Evolutionary conservation across 306 rosid genomes (phyloP).

Genomic region (Fragaria nilgerrensis): DNA sequence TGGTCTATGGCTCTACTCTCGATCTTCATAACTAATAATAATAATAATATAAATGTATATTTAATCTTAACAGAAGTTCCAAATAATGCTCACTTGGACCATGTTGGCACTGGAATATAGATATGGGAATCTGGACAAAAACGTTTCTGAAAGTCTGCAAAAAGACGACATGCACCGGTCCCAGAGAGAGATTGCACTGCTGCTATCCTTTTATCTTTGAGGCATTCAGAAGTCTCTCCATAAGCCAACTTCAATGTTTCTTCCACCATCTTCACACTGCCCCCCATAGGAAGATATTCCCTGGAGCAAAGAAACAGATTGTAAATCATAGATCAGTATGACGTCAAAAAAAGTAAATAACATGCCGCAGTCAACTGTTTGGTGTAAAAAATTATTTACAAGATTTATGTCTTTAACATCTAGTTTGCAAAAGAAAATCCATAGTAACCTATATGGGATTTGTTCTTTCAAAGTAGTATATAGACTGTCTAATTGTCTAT

Average conservation of each 20-base stretch:
- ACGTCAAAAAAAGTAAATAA: background rate
- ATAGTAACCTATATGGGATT: background rate
- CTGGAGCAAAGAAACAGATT: constrained; percentile 32
- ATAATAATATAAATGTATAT: background rate
- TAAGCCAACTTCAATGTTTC: constrained; percentile 90
- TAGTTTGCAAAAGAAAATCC: background rate
- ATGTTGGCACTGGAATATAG: constrained; percentile 84
- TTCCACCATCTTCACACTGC: constrained; percentile 78
- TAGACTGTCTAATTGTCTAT: background rate
- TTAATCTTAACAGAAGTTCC: background rate
- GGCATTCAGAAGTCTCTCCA: constrained; percentile 77
- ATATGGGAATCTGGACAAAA: constrained; percentile 76
- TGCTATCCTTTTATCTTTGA: constrained; percentile 88
- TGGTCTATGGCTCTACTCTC: background rate
- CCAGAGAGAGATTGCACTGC: constrained; percentile 95
- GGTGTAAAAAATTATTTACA: background rate
- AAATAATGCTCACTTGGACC: constrained; percentile 71
- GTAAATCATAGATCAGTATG: constrained; percentile 17
- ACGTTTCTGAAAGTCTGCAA: constrained; percentile 93
- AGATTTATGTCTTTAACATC: background rate
- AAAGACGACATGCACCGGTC: constrained; percentile 93
- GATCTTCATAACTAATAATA: background rate
- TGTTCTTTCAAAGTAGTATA: background rate
- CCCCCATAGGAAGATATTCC: constrained; percentile 99
- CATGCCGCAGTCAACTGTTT: background rate